These are phyloP conservation scores for Pseudoscleropodium purum DNA, from an alignment of 225 moss, liverwort and hornwort genomes.

Conservation along the genomic window DNA sequence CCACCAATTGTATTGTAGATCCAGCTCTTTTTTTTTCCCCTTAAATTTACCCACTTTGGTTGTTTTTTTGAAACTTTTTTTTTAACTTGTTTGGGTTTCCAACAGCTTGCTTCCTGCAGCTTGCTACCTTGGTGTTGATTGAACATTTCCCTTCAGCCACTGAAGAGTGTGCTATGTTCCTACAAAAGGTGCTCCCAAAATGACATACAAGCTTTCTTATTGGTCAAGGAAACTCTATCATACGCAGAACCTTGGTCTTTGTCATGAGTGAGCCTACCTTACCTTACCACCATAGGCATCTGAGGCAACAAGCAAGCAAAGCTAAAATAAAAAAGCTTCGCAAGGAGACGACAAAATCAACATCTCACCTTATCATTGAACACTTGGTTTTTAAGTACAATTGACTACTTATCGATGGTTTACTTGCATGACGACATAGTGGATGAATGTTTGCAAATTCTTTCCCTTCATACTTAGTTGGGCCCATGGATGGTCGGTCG, in stretches of 20 bases:
- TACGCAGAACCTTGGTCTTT: neutral
- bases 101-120: neutral
- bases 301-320: neutral
- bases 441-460: neutral
- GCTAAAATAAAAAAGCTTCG: neutral
- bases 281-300: neutral
- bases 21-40: no score
- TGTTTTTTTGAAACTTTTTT: no score
- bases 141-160: neutral
- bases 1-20: no score
- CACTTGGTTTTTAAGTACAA: neutral
- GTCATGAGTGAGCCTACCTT: neutral
- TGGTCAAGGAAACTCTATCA: neutral
- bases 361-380: neutral
- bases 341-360: neutral
- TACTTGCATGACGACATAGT: neutral
- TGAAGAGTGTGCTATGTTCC: neutral
- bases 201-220: neutral
- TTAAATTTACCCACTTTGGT: neutral
- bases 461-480: no score
- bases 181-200: neutral
- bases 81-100: neutral
- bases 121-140: neutral
- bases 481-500: neutral
- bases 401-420: no score